Percentiles rank a stretch among this genome's conserved stretches.
phyloP scores from a whole-genome alignment of 2,329 filamentous ascomycete genomes.

The Teratosphaeria viscida region DNA sequence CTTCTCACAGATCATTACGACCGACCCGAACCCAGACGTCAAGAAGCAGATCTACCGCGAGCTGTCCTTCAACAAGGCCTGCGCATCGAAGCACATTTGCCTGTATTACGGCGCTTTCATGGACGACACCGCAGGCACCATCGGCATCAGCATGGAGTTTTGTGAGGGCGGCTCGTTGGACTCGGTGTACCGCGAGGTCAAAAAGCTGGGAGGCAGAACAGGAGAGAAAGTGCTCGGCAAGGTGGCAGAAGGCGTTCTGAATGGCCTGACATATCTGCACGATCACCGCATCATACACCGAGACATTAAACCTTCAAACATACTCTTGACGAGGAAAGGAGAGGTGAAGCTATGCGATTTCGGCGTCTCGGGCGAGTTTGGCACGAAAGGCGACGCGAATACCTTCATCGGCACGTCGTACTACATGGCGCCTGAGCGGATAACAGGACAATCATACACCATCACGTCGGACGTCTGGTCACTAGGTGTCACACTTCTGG shows the following conservation, averaged over 20 bases:
- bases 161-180: conserved; percentile 94
- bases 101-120: conserved; percentile 96
- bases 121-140: conserved; percentile 89
- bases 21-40: conserved; percentile 92
- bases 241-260: conserved; percentile 87
- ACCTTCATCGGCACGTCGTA: conserved; percentile 98
- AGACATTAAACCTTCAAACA: conserved; percentile 98
- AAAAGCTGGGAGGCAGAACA: conserved; percentile 84
- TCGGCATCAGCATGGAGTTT: conserved; percentile 98
- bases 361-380: conserved; percentile 93
- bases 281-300: conserved; percentile 95
- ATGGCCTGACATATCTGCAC: conserved; percentile 89
- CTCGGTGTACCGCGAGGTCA: conserved; percentile 94
- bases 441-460: conserved; percentile 94
- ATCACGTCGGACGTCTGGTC: conserved; percentile 99
- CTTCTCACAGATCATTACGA: conserved; percentile 72
- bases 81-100: conserved; percentile 91
- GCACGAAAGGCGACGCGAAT: conserved; percentile 95
- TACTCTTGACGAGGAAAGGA: conserved; percentile 80
- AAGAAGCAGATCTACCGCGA: conserved; percentile 98
- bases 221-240: conserved; percentile 97
- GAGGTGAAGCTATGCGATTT: conserved; percentile 98
- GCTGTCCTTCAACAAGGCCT: conserved; percentile 94
- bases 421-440: conserved; percentile 98
- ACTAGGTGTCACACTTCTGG: conserved; percentile 88